Evolutionary conservation across 352 stramenopile species (phyloP), one percentile per base, ranked within the genome.

Genomic region (Globisporangium iwayamae): DNA sequence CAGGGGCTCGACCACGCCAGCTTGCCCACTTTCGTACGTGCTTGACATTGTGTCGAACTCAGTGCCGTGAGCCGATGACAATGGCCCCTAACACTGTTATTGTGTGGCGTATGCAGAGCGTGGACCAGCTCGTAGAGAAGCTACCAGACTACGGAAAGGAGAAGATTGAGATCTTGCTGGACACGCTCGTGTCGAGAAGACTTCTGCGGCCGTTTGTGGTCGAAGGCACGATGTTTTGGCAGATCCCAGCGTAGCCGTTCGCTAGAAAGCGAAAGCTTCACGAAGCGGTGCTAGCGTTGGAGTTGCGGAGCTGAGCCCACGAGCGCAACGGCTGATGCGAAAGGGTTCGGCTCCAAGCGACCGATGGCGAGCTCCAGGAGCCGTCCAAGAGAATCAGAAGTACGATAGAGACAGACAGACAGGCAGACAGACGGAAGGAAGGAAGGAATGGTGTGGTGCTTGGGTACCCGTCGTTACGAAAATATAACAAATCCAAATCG

Each of bases 211-310:
- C 86, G 38, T 95, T 95, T 66, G 83, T 86, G 7, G 83, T 95
- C 11, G 84, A 91, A 78, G 86, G 86, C 41, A 87, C 78, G 28
- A 92, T 95, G 83, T 93, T 90, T 62, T 95, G 86, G 86, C 84
- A 95, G 70, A 68, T 80, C 8, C 70, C 76, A 32, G 52, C 71
- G n/a, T 83, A 75, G 56, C 34, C 22, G 20, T 6, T 7, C 16
- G 52, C 25, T 54, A 9, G 22, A 8, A 61, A 10, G 47, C 20
- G 30, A 45, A 18, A 22, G 22, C 20, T 62, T 10, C 32, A 25
- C 10, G 11, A 11, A 34, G 28, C 32, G 22, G 2, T 54, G 25
- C 48, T 14, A 2, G 22, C 50, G 14, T 56, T 56, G 14, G 39
- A 56, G 50, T 22, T 32, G 48, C 50, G 9, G 28, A 55, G 48